Evolutionary conservation across 305 asterid species (phyloP).

Genomic region (Solanum aculeatissimum): DNA sequence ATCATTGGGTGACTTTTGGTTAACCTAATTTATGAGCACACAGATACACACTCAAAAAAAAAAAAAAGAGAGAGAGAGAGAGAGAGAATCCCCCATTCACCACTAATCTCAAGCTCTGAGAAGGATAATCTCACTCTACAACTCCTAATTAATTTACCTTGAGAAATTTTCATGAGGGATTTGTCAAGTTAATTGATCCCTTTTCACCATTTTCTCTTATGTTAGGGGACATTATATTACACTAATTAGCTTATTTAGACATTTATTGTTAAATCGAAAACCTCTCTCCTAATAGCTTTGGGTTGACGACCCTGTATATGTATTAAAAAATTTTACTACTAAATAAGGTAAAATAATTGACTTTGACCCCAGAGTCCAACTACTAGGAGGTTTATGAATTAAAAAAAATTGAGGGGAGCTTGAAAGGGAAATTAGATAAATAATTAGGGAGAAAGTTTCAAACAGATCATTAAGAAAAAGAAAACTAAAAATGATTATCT

Average conservation of each 20-base stretch:
- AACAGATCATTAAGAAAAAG: background rate
- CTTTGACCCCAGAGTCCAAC: background rate
- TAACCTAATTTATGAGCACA: background rate
- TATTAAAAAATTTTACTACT: background rate
- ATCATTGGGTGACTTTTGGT: background rate
- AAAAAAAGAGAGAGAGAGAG: too few relatives aligned
- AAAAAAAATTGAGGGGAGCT: background rate
- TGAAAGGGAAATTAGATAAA: background rate
- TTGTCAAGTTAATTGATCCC: background rate
- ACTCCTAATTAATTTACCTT: background rate
- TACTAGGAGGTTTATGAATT: background rate
- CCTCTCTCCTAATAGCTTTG: background rate
- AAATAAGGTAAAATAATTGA: background rate
- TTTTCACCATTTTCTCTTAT: background rate
- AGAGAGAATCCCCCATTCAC: background rate
- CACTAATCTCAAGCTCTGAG: background rate
- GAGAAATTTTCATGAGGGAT: background rate
- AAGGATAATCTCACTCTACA: background rate
- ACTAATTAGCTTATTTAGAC: too few relatives aligned
- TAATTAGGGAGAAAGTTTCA: background rate
- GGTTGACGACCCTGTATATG: background rate
- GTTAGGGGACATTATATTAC: background rate
- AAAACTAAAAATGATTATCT: background rate
- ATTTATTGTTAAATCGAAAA: background rate
- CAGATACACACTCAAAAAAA: background rate